Evolutionary conservation across 169 alveolate species (phyloP), one percentile per base, ranked within the genome.

Genomic region (Babesia bigemina): DNA sequence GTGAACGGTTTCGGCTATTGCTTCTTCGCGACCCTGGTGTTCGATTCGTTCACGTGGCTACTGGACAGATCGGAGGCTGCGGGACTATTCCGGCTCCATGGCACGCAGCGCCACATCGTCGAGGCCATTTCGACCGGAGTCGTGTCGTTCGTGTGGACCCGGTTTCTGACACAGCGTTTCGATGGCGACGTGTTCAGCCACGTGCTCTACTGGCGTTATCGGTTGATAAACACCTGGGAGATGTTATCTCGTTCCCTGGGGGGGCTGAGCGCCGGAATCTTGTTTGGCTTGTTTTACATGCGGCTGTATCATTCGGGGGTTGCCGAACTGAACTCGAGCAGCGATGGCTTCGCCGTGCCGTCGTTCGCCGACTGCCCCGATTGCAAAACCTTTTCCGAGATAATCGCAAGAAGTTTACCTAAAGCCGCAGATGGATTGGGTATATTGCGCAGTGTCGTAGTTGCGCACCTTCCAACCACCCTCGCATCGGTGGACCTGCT

Each of bases 111-210:
- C 19, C 24, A 24, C 29, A 52, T 67, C 42, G 8, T 67, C 12
- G 50, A 36, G 19, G 65, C 58, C 50, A 14, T 62, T 16, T 24
- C 65, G 24, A 24, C 81, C 16, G 48, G 11, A 16, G 29, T 50
- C 29, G 66, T 74, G 21, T 33, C 65, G 21, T 71, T 24, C 29
- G 21, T 62, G 52, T 81, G 88, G 88, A 29, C 59, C 2, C 3
- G 55, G 4, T n/a, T 11, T 21, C 19, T 58, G 14, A 45, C 79
- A 14, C 62, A 45, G 50, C 66, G 71, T 13, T 81, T 72, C 55
- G 88, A 81, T 22, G 88, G 88, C n/a, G 79, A 81, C 36, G 79
- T 85, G 13, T 81, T 81, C 49, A 72, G 73, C 63, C 88, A 81
- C 48, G 47, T 81, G 16, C 48, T 81, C 45, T 69, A 73, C 78